Evolutionary conservation across 2,329 filamentous ascomycete species (phyloP), one percentile per base, ranked within the genome.

Genomic region (Nigrospora oryzae): DNA sequence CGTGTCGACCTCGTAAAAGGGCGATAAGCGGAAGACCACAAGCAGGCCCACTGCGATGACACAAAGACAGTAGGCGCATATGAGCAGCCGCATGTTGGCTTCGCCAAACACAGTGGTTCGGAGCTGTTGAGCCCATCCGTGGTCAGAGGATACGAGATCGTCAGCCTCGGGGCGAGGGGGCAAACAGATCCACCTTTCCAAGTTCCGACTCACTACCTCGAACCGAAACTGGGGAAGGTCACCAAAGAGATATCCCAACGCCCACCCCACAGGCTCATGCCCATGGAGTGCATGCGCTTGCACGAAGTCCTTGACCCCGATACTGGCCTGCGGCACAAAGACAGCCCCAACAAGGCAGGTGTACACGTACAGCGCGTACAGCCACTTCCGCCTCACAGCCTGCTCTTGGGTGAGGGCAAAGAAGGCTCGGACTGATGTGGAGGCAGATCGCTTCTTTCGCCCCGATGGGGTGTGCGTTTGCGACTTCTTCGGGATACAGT

Each of bases 231-330:
- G 74, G 0, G 78, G 74, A 11, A 90, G 60, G 54, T 95, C 86
- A 12, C 91, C 90, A 49, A 97, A 78, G 3, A 96, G 68, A 62
- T 98, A 98, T 2, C 88, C 84, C 11, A 96, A 64, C 0, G 89
- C 90, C 93, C 93, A 98, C 3, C 91, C 88, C 38, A 98, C 79
- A 0, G 93, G 89, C 55, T 98, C 93, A 42, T 81, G 69, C 14
- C 79, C 81, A 32, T 74, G 58, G 2, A 98, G 71, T 13, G 89
- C 89, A 49, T 77, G 71, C 37, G 67, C 65, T 35, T 75, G 67
- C 41, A 97, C 79, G 53, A 88, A 85, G 3, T 71, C 70, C 44
- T 89, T 79, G 28, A 97, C 75, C 0, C 82, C 85, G 3, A 81
- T 64, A 11, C 43, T 48, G 12, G 49, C 51, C 30, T 56, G n/a